Percentiles rank a stretch among this genome's conserved stretches.
These are phyloP conservation scores for Fennellomyces sp. DNA, from an alignment of 371 early-diverging fungal genomes.

Conservation along the genomic window DNA sequence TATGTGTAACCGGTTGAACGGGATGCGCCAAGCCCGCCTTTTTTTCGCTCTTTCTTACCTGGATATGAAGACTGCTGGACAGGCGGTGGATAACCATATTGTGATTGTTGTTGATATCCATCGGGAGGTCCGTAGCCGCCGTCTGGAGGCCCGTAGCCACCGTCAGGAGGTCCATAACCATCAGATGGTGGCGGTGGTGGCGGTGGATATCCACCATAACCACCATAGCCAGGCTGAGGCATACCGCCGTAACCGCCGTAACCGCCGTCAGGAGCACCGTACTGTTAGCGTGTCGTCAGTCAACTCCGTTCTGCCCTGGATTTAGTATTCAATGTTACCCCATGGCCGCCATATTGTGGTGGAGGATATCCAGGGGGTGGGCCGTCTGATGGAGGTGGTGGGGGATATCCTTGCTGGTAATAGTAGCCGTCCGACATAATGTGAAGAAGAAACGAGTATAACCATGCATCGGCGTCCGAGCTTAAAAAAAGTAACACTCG, in stretches of 20 bases:
- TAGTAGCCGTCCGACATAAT: constrained; percentile 8
- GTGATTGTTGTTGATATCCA: not conserved
- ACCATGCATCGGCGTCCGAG: too few relatives aligned
- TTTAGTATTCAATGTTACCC: not conserved
- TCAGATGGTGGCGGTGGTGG: not conserved
- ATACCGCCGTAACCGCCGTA: too few relatives aligned
- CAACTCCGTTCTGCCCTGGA: too few relatives aligned
- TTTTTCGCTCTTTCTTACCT: not conserved
- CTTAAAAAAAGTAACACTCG: not conserved
- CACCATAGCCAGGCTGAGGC: too few relatives aligned
- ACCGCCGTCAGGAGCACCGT: too few relatives aligned
- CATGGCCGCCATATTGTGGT: not conserved
- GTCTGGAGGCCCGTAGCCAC: not conserved
- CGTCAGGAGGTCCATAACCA: not conserved
- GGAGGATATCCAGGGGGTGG: not conserved
- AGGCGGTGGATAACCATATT: not conserved
- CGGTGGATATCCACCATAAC: not conserved
- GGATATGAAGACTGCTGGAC: not conserved
- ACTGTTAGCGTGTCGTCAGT: too few relatives aligned
- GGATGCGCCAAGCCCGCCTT: constrained; percentile 1
- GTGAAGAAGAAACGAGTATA: not conserved
- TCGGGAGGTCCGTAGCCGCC: constrained; percentile 3
- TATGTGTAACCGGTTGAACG: constrained; percentile 2
- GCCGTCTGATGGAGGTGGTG: not conserved
- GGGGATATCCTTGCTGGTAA: constrained; percentile 5